Percentiles rank a stretch among this genome's conserved stretches.
These are phyloP conservation scores for Lepidium aucheri DNA, from an alignment of 345 rosid genomes.

Conservation along the genomic window DNA sequence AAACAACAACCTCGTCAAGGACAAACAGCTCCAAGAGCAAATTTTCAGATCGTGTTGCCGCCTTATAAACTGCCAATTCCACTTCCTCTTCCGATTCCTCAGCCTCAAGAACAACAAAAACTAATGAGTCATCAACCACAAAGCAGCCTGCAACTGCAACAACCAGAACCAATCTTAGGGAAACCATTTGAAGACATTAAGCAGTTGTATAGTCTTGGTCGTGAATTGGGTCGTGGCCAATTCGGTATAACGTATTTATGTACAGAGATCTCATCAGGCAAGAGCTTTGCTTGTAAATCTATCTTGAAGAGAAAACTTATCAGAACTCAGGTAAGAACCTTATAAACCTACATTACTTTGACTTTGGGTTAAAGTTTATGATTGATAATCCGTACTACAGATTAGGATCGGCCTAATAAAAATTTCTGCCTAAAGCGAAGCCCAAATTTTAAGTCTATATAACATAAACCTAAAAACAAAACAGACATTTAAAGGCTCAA, in stretches of 20 bases:
- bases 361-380: background rate
- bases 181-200: constrained; percentile 64
- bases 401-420: too few relatives aligned
- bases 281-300: constrained; percentile 68
- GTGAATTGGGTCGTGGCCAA: constrained; percentile 79
- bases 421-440: too few relatives aligned
- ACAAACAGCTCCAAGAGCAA: constrained; percentile 15
- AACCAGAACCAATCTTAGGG: constrained; percentile 47
- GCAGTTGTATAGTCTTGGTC: constrained; percentile 45
- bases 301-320: constrained; percentile 64
- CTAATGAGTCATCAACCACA: background rate
- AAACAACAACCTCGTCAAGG: constrained; percentile 20
- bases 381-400: background rate
- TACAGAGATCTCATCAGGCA: constrained; percentile 65
- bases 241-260: constrained; percentile 73
- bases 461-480: too few relatives aligned
- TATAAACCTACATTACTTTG: background rate
- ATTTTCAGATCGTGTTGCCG: constrained; percentile 20
- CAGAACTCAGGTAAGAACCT: constrained; percentile 22
- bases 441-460: too few relatives aligned
- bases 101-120: constrained; percentile 20
- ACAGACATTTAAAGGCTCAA: too few relatives aligned
- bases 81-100: constrained; percentile 7
- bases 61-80: constrained; percentile 26
- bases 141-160: background rate